Evolutionary conservation across 768 basidiomycete species (phyloP), one percentile per base, ranked within the genome.

Genomic region (Podaxis rugospora): DNA sequence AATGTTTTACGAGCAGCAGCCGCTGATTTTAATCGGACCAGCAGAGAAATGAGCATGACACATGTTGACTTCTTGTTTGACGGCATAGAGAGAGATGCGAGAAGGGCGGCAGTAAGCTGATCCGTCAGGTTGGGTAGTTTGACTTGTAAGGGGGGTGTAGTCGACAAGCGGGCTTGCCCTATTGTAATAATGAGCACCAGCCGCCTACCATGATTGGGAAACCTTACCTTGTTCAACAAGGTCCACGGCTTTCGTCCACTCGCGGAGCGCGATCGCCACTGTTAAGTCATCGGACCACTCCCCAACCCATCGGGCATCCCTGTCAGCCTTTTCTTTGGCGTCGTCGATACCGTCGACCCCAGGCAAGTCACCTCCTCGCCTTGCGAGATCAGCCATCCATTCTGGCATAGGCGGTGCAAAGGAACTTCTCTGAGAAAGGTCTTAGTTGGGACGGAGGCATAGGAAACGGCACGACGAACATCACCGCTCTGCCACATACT

Each of bases 211-310:
- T 7, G 37, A 21, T 14, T 39, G 16, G 11, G 37, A 57, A 55
- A n/a, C 62, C 72, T 44, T 63, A 87, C 95, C 94, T 75, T 90
- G 83, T 67, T 96, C 93, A 2, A 97, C 86, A 7, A 96, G 78
- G 5, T 76, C 77, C n/a, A 92, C 89, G 0, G 95, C 94, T 65
- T 89, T 86, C 46, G 89, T 85, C 92, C 95, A 98, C 64, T 92
- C 85, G 53, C 92, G 83, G 50, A 95, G 76, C 1, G 95, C 90
- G 60, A 98, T 95, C 0, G 94, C 86, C 4, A 98, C 94, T 0
- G 92, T 92, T 23, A 98, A 74, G 47, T 95, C 87, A 68, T 99
- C 97, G 4, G 90, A 86, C 79, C 92, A 96, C 57, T 98, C 95
- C 49, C 89, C 87, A 10, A 91, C 83, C 86, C 90, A 97, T n/a